Base-by-base conservation (phyloP, 2,329 filamentous ascomycete genomes). In the Botrytis deweyae region DNA sequence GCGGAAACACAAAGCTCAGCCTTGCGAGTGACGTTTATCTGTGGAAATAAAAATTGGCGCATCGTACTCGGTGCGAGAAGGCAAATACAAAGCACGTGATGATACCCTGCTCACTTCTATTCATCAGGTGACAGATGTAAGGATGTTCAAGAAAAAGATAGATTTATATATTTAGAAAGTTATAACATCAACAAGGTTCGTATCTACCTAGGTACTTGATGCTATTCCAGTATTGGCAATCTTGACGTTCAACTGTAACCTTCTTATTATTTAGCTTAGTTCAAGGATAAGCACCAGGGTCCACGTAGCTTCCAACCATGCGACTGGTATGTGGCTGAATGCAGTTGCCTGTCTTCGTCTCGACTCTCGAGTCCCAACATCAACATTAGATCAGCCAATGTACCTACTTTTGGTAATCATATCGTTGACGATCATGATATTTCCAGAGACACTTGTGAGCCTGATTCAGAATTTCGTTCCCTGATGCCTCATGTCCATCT, bases 1-100 rank as follows among this genome's bases (percentile, higher is more conserved):
- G 52, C 52, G 52, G 52, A n/a, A n/a, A n/a, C 49, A 52, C 12
- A n/a, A 62, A 42, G 61, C 61, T 63, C 61, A 63, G 61, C 61
- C 61, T 63, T 63, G 36, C 22, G 36, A 63, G 61, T 63, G 61
- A 64, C 62, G 62, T 58, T 64, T 64, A 25, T 25, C 36, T 14
- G 14, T 1, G 36, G n/a, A 16, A 29, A 29, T 29, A 29, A 29
- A 29, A 29, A 36, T 20, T 7, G n/a, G 8, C 44, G 12, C 40
- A 65, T 46, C 63, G 40, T 46, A 44, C 40, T 65, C 63, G 49
- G 49, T 55, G 49, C 49, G 49, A 55, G 25, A 14, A 7, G 25
- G 14, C 12, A 12, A 16, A 16, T 3, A 1, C 12, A n/a, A n/a
- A 55, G 7, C 49, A 55, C 49, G 49, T 55, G 49, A 55, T n/a